phyloP scores from a whole-genome alignment of 116 monocot species.

The Dioscorea cayenensis region DNA sequence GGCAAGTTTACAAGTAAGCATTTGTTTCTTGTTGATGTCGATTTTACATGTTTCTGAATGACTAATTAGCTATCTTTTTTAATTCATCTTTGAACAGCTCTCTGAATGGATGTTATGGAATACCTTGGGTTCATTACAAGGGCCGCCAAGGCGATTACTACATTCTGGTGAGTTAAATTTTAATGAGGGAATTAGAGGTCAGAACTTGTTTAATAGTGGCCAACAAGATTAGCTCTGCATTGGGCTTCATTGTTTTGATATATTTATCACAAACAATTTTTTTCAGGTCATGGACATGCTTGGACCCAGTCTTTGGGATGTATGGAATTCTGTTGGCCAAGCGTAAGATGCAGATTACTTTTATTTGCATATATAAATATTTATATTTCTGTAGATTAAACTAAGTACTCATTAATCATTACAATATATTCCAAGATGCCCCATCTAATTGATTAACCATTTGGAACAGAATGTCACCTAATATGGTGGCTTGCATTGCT shows the following conservation, averaged over 20 bases:
- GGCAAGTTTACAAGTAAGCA: constrained; percentile 97
- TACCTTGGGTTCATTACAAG: constrained; percentile 91
- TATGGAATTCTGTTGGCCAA: constrained; percentile 94
- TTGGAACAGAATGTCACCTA: constrained; percentile 76
- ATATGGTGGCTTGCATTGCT: constrained; percentile 95
- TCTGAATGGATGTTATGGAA: constrained; percentile 95
- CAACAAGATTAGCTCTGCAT: not conserved
- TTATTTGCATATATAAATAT: not conserved
- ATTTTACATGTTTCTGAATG: not conserved
- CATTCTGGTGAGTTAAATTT: constrained; percentile 59
- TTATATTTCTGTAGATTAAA: not conserved
- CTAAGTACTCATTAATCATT: no score
- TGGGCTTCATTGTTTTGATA: not conserved
- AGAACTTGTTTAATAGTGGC: not conserved
- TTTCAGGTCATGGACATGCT: constrained; percentile 99
- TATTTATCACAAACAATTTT: not conserved
- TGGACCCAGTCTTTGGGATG: constrained; percentile 99
- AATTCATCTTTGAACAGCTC: constrained; percentile 34
- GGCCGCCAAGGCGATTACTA: constrained; percentile 96
- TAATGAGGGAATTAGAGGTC: not conserved
- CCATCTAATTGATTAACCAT: constrained; percentile 1
- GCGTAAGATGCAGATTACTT: constrained; percentile 43
- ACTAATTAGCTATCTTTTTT: not conserved
- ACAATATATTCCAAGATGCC: not conserved
- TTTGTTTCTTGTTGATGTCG: constrained; percentile 1